phyloP scores from a whole-genome alignment of 2,329 filamentous ascomycete species.

The Cladosporium sp. region DNA sequence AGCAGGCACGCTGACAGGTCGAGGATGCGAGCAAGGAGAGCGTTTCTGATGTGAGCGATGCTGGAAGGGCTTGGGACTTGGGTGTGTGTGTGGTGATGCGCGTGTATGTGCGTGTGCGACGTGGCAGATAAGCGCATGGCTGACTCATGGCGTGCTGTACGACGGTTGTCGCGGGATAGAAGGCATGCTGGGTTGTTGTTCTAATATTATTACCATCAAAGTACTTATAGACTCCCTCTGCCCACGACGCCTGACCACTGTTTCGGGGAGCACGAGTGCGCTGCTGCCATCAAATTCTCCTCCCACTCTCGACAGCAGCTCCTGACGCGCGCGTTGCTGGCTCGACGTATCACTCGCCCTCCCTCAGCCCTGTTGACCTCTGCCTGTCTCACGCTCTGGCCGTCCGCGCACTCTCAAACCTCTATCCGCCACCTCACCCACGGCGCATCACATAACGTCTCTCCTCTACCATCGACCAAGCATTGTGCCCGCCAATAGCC shows the following conservation, averaged over 20 bases:
- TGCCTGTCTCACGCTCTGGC: conserved; percentile 12
- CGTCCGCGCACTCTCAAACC: conserved; percentile 9
- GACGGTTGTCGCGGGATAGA: not conserved
- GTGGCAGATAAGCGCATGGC: conserved; percentile 12
- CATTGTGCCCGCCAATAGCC: conserved; percentile 6
- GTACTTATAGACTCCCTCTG: not conserved
- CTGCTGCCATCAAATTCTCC: not conserved
- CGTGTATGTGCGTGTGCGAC: not conserved
- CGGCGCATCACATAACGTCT: not conserved
- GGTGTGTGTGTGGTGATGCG: not conserved
- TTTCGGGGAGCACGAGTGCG: not conserved
- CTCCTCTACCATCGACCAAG: conserved; percentile 10
- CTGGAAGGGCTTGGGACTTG: not conserved
- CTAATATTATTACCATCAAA: not conserved
- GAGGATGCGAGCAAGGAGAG: conserved; percentile 9
- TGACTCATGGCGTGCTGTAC: conserved; percentile 9
- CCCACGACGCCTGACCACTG: not conserved
- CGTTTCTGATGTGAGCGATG: conserved; percentile 3
- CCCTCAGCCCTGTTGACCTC: not conserved
- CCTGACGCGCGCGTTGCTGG: not conserved
- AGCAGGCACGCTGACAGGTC: not conserved
- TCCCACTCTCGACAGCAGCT: not conserved
- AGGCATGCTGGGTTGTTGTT: not conserved
- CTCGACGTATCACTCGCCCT: not conserved
- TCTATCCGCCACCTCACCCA: not conserved